These are phyloP conservation scores for Pistacia vera DNA, from an alignment of 345 rosid species.

Conservation along the genomic window DNA sequence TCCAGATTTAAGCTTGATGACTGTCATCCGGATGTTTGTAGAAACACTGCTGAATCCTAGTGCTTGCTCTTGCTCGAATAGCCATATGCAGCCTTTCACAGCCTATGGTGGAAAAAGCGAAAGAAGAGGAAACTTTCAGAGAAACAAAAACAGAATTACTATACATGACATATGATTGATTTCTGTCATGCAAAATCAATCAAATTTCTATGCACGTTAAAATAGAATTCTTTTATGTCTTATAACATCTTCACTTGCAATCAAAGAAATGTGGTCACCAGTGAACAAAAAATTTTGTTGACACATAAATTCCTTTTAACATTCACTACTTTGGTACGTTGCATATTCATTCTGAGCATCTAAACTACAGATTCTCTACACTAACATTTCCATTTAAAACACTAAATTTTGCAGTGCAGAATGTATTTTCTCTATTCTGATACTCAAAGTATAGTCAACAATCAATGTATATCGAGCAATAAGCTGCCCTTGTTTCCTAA, in stretches of 20 bases:
- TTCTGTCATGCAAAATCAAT: not conserved
- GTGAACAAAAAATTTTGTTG: not conserved
- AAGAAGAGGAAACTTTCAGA: not conserved
- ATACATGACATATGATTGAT: not conserved
- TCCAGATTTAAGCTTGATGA: conserved; percentile 92
- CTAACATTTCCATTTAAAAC: no score
- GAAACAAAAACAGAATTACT: not conserved
- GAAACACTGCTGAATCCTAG: conserved; percentile 98
- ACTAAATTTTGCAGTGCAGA: no score
- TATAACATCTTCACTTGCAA: not conserved
- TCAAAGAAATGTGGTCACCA: not conserved
- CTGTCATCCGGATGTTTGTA: conserved; percentile 92
- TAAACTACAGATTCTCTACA: not conserved
- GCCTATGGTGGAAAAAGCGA: conserved; percentile 43
- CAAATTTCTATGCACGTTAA: not conserved
- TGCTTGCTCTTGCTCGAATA: conserved; percentile 97
- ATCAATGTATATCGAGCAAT: no score
- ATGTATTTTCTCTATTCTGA: no score
- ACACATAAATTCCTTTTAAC: not conserved
- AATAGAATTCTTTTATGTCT: not conserved
- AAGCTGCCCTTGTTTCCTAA: no score
- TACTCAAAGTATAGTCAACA: no score
- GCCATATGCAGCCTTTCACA: conserved; percentile 87
- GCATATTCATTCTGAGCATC: not conserved
- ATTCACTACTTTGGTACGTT: not conserved